Evolutionary conservation across 257 asterid genomes (phyloP).

Genomic region (Mitragyna speciosa): DNA sequence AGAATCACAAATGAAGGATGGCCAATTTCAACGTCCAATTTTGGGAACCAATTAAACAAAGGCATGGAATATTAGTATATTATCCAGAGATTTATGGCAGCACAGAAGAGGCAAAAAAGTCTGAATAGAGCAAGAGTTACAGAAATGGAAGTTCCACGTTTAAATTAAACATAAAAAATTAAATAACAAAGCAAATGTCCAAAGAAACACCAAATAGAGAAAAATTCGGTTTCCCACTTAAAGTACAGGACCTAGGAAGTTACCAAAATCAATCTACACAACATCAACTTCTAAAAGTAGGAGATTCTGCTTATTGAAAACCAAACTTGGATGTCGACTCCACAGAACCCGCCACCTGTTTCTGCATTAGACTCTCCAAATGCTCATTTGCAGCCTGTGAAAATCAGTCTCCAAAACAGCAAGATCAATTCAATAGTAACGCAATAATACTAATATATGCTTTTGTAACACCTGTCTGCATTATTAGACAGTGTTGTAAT

Average conservation of each 20-base stretch:
- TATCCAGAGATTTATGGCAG: not conserved
- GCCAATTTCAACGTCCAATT: too few relatives aligned
- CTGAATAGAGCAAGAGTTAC: not conserved
- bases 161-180: not conserved
- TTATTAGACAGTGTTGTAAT: not conserved
- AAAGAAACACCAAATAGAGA: not conserved
- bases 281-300: not conserved
- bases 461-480: not conserved
- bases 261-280: not conserved
- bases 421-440: not conserved
- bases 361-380: not conserved
- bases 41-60: not conserved
- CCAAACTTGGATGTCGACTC: not conserved
- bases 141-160: not conserved
- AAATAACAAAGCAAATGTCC: not conserved
- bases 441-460: not conserved
- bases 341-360: not conserved
- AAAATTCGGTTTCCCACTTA: not conserved
- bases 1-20: not conserved
- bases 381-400: conserved; percentile 2
- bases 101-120: not conserved
- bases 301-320: not conserved
- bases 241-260: not conserved
- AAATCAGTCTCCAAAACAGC: not conserved
- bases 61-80: not conserved